phyloP scores from a whole-genome alignment of 2,329 filamentous ascomycete species.

The Endoconidiophora laricicola region DNA sequence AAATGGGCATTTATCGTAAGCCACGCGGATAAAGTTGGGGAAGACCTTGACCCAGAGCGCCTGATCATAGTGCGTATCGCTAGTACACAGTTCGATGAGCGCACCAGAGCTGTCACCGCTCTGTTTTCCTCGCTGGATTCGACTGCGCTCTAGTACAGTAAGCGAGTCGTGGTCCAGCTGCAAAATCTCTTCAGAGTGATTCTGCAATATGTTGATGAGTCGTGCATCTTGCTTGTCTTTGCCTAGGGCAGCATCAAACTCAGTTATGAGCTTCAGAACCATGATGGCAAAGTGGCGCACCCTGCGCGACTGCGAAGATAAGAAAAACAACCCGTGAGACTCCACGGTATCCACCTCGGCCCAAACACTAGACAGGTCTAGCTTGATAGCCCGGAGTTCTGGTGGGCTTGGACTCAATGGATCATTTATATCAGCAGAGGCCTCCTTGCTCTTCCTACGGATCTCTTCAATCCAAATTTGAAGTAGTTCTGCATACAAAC shows the following conservation, averaged over 20 bases:
- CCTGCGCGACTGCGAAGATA: conserved; percentile 84
- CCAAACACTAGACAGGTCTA: conserved; percentile 77
- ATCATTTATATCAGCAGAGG: conserved; percentile 38
- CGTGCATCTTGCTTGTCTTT: conserved; percentile 45
- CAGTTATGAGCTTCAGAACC: conserved; percentile 76
- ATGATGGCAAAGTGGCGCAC: conserved; percentile 85
- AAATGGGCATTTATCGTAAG: conserved; percentile 79
- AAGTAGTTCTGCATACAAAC: conserved; percentile 81
- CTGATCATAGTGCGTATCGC: conserved; percentile 85
- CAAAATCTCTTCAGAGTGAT: conserved; percentile 75
- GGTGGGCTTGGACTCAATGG: conserved; percentile 24
- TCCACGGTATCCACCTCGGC: conserved; percentile 94
- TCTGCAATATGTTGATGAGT: conserved; percentile 83
- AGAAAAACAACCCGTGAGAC: conserved; percentile 88
- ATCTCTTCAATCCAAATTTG: conserved; percentile 98
- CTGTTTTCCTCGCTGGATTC: conserved; percentile 76
- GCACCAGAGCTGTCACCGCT: conserved; percentile 72
- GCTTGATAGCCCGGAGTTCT: conserved; percentile 52
- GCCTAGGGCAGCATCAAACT: conserved; percentile 80
- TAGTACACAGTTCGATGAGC: conserved; percentile 84
- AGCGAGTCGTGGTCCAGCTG: conserved; percentile 84
- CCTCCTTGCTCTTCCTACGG: conserved; percentile 65
- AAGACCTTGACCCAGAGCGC: conserved; percentile 98
- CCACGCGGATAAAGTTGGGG: conserved; percentile 80
- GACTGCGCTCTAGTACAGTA: conserved; percentile 80